Percentiles rank a stretch among this genome's conserved stretches.
Evolutionary conservation across 129 eudicot species (phyloP).

Genomic region (Escallonia herrerae): DNA sequence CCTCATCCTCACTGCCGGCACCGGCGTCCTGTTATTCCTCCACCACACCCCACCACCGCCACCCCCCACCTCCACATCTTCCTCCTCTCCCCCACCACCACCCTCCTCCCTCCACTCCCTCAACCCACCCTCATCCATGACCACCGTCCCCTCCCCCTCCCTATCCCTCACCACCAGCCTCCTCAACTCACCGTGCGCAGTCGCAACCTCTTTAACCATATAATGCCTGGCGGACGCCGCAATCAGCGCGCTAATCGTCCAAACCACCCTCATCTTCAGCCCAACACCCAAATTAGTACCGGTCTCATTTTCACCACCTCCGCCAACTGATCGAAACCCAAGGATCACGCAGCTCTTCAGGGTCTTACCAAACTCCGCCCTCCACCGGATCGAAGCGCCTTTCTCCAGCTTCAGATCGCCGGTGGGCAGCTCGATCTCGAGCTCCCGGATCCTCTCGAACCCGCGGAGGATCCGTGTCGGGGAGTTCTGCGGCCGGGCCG

Average conservation of each 20-base stretch:
- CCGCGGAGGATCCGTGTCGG: constrained; percentile 38
- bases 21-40: constrained; percentile 46
- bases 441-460: constrained; percentile 35
- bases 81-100: constrained; percentile 18
- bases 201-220: constrained; percentile 39
- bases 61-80: constrained; percentile 10
- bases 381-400: constrained; percentile 43
- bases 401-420: constrained; percentile 47
- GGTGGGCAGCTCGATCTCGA: constrained; percentile 49
- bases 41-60: constrained; percentile 43
- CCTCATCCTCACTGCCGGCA: constrained; percentile 68
- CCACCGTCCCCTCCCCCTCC: constrained; percentile 42
- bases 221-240: constrained; percentile 61
- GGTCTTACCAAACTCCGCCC: constrained; percentile 40
- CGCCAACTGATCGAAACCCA: constrained; percentile 22
- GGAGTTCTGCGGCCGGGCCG: constrained; percentile 23
- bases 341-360: constrained; percentile 44
- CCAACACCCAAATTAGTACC: constrained; percentile 28
- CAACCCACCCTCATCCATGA: constrained; percentile 32
- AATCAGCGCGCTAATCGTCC: constrained; percentile 57
- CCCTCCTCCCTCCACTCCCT: constrained; percentile 29
- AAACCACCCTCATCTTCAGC: constrained; percentile 55
- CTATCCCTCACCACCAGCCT: constrained; percentile 32
- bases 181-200: constrained; percentile 15
- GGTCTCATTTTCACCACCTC: constrained; percentile 20